A percentile compares a stretch with the other conserved stretches of the same genome.
phyloP scores from a whole-genome alignment of 768 basidiomycete species.

The Astraeus odoratus region DNA sequence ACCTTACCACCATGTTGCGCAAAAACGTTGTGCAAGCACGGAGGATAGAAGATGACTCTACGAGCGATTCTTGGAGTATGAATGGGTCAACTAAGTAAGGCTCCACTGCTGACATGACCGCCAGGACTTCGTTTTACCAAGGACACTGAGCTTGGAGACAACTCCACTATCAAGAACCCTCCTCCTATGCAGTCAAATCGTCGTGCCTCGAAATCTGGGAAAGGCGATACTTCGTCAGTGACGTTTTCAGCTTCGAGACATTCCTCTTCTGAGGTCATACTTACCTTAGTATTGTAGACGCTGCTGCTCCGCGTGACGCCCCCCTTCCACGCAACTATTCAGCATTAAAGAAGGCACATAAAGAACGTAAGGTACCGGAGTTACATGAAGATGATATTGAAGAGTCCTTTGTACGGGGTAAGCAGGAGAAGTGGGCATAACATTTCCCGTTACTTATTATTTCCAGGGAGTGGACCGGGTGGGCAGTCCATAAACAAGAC shows the following conservation, averaged over 20 bases:
- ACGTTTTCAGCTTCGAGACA: conserved; percentile 18
- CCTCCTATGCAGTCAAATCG: conserved; percentile 39
- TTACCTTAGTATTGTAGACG: conserved; percentile 19
- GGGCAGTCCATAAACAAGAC: conserved; percentile 98
- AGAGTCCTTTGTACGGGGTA: conserved; percentile 83
- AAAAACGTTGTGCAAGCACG: conserved; percentile 83
- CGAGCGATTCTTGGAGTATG: conserved; percentile 52
- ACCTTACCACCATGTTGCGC: conserved; percentile 68
- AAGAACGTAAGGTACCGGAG: conserved; percentile 55
- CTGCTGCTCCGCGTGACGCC: conserved; percentile 26
- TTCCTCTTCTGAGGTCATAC: conserved; percentile 21
- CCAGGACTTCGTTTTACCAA: conserved; percentile 66
- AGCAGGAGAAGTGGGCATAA: conserved; percentile 12
- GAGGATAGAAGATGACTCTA: conserved; percentile 31
- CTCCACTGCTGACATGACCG: neutral
- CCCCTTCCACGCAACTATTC: conserved; percentile 47
- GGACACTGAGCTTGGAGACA: conserved; percentile 83
- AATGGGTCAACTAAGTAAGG: neutral
- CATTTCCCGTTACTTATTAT: conserved; percentile 6
- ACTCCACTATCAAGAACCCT: conserved; percentile 67
- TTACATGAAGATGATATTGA: conserved; percentile 77
- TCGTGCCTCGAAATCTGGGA: conserved; percentile 40
- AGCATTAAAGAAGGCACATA: conserved; percentile 63
- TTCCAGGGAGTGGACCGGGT: conserved; percentile 79
- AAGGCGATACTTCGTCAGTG: conserved; percentile 24